These are phyloP conservation scores for Pythium grandisporangium DNA, from an alignment of 352 stramenopile genomes.

Conservation along the genomic window DNA sequence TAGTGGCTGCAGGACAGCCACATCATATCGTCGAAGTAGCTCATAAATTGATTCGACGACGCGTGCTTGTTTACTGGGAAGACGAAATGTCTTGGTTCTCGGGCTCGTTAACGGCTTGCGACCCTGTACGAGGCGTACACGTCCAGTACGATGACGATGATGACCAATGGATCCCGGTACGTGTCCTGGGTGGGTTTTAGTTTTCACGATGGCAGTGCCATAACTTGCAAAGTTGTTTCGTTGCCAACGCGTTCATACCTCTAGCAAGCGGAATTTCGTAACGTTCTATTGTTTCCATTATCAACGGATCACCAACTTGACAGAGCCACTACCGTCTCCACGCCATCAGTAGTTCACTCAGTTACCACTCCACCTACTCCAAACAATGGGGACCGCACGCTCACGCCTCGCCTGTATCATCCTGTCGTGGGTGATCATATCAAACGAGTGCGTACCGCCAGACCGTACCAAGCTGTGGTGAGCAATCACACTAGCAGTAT, in stretches of 20 bases:
- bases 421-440: constrained; percentile 22
- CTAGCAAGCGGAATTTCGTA: constrained; percentile 10
- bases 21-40: too few relatives aligned
- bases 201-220: too few relatives aligned
- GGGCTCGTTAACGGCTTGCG: constrained; percentile 14
- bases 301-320: background rate
- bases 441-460: constrained; percentile 22
- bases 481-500: constrained; percentile 24
- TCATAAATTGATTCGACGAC: constrained; percentile 5
- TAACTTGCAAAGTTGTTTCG: too few relatives aligned
- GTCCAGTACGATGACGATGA: constrained; percentile 46
- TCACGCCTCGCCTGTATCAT: constrained; percentile 27
- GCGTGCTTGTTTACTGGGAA: constrained; percentile 27
- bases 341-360: too few relatives aligned
- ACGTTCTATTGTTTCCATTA: constrained; percentile 18
- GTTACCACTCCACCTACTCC: too few relatives aligned
- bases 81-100: constrained; percentile 30
- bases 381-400: too few relatives aligned
- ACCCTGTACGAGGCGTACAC: constrained; percentile 8
- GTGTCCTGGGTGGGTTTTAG: background rate
- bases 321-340: background rate
- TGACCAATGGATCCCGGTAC: constrained; percentile 29
- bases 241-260: too few relatives aligned
- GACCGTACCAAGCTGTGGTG: constrained; percentile 19
- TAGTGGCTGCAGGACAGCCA: too few relatives aligned